Evolutionary conservation across 345 rosid species (phyloP).

Genomic region (Aquilaria malaccensis): DNA sequence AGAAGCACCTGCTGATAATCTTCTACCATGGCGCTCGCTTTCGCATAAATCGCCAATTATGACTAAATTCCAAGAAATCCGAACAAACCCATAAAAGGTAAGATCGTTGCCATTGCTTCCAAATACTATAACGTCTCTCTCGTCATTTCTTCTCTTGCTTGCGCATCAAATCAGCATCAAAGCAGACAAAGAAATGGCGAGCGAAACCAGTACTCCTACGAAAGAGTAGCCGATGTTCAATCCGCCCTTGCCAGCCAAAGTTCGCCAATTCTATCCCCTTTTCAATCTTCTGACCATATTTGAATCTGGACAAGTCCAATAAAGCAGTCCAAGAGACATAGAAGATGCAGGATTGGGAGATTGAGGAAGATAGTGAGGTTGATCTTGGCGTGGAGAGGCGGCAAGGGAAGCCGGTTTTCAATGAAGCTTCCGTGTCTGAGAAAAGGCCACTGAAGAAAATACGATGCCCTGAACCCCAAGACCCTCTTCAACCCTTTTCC

Average conservation of each 20-base stretch:
- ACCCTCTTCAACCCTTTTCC: slow-evolving; percentile 18
- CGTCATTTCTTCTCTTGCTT: slow-evolving; percentile 97
- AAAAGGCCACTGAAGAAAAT: slow-evolving; percentile 55
- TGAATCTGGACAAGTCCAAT: slow-evolving; percentile 44
- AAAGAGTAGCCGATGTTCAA: too few species aligned
- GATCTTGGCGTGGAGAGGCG: slow-evolving; percentile 29
- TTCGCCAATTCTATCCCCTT: slow-evolving; percentile 17
- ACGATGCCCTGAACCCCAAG: slow-evolving; percentile 52
- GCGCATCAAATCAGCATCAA: slow-evolving; percentile 15
- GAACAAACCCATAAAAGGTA: neutral
- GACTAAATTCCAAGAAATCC: too few species aligned
- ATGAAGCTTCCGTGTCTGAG: slow-evolving; percentile 42
- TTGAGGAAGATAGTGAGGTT: slow-evolving; percentile 28
- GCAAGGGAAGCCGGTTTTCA: slow-evolving; percentile 46
- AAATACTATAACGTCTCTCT: slow-evolving; percentile 81
- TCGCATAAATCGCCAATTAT: slow-evolving; percentile 39
- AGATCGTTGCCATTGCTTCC: slow-evolving; percentile 74
- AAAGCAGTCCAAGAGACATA: slow-evolving; percentile 28
- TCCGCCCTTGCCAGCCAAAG: too few species aligned
- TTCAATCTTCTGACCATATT: slow-evolving; percentile 20
- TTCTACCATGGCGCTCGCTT: slow-evolving; percentile 88
- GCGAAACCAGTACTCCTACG: neutral
- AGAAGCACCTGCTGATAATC: slow-evolving; percentile 82
- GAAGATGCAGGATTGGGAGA: slow-evolving; percentile 34
- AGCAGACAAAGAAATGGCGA: neutral